Base-by-base conservation (phyloP, 2,329 filamentous ascomycete species). In the Penicillium paneum region DNA sequence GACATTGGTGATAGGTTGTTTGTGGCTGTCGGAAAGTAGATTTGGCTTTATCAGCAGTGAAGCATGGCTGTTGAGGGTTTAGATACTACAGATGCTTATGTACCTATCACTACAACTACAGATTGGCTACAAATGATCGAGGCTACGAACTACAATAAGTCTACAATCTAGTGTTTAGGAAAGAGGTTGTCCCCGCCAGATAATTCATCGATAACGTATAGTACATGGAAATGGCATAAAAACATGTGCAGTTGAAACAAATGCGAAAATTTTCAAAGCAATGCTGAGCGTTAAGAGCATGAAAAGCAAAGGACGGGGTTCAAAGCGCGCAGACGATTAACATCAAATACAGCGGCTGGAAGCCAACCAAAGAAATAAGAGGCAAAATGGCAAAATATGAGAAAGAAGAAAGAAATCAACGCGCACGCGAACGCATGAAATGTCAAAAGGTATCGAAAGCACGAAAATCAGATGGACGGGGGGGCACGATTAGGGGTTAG, bases 1-100 rank as follows among this genome's bases (percentile, higher is more conserved):
- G 93, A 97, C 75, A 86, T 97, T 54, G 93, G 93, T 1, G 93
- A 97, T 75, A 79, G 93, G 46, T 73, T 97, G 74, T 97, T 93
- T 74, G 77, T 95, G 76, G 96, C 92, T 0, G 82, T 93, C 71
- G 92, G 91, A 21, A 96, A 96, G 72, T 95, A 70, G 50, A 32
- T 34, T 24, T 28, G 28, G 7, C 36, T 28, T 21, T 21, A 40
- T 28, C 5, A 17, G 32, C 24, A 35, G 19, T 15, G 8, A 35
- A n/a, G 7, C n/a, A 44, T 44, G n/a, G 17, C 41, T 15, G 15
- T 36, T 28, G 28, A 32, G 5, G 21, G n/a, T 15, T 32, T 19
- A 28, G 44, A 47, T 26, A 19, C n/a, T 26, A 38, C 2, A 36
- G 44, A 26, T 19, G 7, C 21, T 32, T 32, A 32, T 43, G n/a